Evolutionary conservation across 768 basidiomycete genomes (phyloP).

Genomic region (Hygrophorus russula): DNA sequence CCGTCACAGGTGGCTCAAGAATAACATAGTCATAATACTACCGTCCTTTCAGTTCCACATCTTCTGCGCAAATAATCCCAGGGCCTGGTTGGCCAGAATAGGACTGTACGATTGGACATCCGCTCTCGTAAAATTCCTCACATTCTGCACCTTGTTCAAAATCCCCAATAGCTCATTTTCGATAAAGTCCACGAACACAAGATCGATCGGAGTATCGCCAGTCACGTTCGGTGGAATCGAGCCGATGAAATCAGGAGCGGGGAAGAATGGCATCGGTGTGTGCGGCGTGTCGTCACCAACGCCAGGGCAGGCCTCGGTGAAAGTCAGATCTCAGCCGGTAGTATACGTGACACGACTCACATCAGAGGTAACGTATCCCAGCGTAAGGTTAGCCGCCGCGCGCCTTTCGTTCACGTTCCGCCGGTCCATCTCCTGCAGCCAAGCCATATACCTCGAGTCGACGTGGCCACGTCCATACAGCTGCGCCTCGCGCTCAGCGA

Average conservation of each 20-base stretch:
- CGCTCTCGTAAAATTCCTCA: conserved; percentile 33
- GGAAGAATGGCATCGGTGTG: conserved; percentile 44
- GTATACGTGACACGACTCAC: conserved; percentile 22
- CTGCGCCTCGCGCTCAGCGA: conserved; percentile 22
- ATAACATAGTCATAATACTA: neutral
- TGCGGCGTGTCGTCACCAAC: conserved; percentile 68
- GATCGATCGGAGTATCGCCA: conserved; percentile 45
- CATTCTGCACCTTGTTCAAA: conserved; percentile 44
- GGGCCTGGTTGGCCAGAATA: conserved; percentile 34
- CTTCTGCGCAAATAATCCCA: conserved; percentile 46
- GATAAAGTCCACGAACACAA: conserved; percentile 72
- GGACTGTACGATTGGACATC: conserved; percentile 49
- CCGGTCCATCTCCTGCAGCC: conserved; percentile 49
- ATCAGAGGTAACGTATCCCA: conserved; percentile 69
- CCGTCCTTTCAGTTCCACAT: conserved; percentile 26
- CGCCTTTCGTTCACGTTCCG: conserved; percentile 25
- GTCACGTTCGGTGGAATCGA: conserved; percentile 41
- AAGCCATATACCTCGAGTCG: conserved; percentile 35
- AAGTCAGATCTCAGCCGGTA: neutral
- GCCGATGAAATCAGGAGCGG: conserved; percentile 45
- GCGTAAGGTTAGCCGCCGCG: conserved; percentile 41
- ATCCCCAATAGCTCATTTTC: conserved; percentile 35
- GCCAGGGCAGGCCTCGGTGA: conserved; percentile 51
- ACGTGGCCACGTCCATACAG: conserved; percentile 40
- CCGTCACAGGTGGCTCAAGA: no score